These are phyloP conservation scores for Ceratocystis alfenasii DNA, from an alignment of 2,329 filamentous ascomycete species.

Conservation along the genomic window DNA sequence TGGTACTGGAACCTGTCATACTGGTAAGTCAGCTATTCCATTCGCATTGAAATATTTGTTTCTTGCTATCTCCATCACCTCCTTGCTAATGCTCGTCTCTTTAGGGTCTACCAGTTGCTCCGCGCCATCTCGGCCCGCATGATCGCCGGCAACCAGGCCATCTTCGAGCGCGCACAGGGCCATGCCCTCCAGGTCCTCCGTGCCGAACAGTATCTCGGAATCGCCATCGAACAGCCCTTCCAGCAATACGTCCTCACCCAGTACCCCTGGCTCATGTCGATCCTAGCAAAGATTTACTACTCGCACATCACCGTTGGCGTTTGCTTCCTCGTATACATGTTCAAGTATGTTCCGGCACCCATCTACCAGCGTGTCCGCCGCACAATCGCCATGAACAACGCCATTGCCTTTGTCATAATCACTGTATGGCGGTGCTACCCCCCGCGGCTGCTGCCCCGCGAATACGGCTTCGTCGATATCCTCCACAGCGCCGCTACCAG, in stretches of 20 bases:
- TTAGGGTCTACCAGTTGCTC: constrained; percentile 34
- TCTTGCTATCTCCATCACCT: neutral
- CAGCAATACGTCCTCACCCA: constrained; percentile 33
- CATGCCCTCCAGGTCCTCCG: constrained; percentile 34
- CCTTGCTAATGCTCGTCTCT: neutral
- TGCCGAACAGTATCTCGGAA: constrained; percentile 30
- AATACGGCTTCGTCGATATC: constrained; percentile 38
- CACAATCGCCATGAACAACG: constrained; percentile 38
- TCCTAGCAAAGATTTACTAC: constrained; percentile 35
- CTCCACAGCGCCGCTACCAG: constrained; percentile 29
- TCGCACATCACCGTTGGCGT: constrained; percentile 37
- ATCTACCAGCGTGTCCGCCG: constrained; percentile 35
- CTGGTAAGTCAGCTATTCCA: constrained; percentile 25
- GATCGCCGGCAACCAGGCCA: constrained; percentile 31
- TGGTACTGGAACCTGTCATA: constrained; percentile 32
- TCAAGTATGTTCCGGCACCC: constrained; percentile 33
- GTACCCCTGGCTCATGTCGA: constrained; percentile 30
- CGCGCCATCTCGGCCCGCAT: constrained; percentile 34
- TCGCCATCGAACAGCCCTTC: constrained; percentile 33
- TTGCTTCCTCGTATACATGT: constrained; percentile 37
- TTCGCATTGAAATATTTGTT: neutral
- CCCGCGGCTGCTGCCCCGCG: constrained; percentile 36
- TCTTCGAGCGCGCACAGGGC: constrained; percentile 31
- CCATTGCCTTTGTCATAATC: constrained; percentile 38
- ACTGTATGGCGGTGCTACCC: constrained; percentile 38